Evolutionary conservation across 768 basidiomycete genomes (phyloP).

Genomic region (Fibroporia radiculosa): DNA sequence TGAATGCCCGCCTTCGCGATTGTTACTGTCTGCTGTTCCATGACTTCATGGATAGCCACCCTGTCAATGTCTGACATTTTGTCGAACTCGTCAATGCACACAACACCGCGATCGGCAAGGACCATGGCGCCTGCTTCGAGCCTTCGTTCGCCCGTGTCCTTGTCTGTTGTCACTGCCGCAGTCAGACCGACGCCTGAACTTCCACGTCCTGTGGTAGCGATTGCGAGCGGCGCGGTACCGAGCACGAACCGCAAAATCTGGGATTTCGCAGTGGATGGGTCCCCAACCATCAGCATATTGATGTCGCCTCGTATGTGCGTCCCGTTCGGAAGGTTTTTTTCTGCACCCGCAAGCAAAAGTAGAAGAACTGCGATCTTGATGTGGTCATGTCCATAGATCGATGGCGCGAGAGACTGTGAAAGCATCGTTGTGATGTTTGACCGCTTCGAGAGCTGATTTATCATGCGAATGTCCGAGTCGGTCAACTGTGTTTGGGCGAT

Average conservation of each 20-base stretch:
- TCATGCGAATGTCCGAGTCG: conserved; percentile 89
- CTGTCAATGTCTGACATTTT: conserved; percentile 99
- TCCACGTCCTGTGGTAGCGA: conserved; percentile 96
- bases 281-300: conserved; percentile 98
- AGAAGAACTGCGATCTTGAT: conserved; percentile 94
- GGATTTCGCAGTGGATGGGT: conserved; percentile 97
- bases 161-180: conserved; percentile 96
- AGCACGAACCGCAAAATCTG: conserved; percentile 95
- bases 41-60: conserved; percentile 99
- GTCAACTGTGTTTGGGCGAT: conserved; percentile 90
- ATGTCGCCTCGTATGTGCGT: conserved; percentile 99
- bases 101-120: conserved; percentile 95
- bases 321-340: conserved; percentile 96
- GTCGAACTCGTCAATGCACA: conserved; percentile 99
- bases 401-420: conserved; percentile 92
- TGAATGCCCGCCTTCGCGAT: conserved; percentile 99
- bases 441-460: conserved; percentile 89
- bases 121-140: conserved; percentile 99
- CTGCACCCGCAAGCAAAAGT: conserved; percentile 89
- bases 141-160: conserved; percentile 93
- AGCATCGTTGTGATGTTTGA: conserved; percentile 82
- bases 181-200: conserved; percentile 99
- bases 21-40: conserved; percentile 99
- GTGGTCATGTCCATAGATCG: conserved; percentile 93
- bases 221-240: conserved; percentile 91